Evolutionary conservation across 1,139 yeast genomes (phyloP).

Genomic region (Pneumocystis jirovecii): DNA sequence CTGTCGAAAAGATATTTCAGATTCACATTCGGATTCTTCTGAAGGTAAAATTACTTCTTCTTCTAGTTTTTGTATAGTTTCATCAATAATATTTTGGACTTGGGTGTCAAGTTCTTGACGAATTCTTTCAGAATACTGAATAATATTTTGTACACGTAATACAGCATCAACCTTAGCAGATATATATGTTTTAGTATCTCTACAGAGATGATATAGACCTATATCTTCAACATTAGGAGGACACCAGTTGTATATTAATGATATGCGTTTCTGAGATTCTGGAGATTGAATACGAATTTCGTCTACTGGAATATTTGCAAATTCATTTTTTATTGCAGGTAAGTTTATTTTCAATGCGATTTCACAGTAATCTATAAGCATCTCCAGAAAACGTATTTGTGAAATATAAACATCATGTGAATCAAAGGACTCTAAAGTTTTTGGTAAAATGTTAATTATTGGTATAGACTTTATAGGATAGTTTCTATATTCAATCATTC

Average conservation of each 20-base stretch:
- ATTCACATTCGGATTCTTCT: conserved; percentile 1
- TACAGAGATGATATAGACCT: conserved; percentile 46
- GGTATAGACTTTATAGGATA: conserved; percentile 6
- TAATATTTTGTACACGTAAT: conserved; percentile 59
- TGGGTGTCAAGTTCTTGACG: conserved; percentile 66
- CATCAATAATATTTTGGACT: conserved; percentile 51
- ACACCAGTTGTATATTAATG: conserved; percentile 39
- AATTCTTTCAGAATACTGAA: conserved; percentile 65
- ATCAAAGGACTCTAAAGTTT: conserved; percentile 1
- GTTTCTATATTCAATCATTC: conserved; percentile 12
- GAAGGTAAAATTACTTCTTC: not conserved
- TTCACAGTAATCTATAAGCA: conserved; percentile 54
- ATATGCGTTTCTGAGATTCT: conserved; percentile 50
- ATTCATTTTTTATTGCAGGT: conserved; percentile 22
- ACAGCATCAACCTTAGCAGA: conserved; percentile 58
- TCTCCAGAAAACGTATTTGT: conserved; percentile 53
- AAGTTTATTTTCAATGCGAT: conserved; percentile 63
- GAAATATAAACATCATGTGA: conserved; percentile 28
- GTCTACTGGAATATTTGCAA: conserved; percentile 16
- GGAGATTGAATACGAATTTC: conserved; percentile 38
- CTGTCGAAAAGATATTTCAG: not conserved
- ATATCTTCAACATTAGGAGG: conserved; percentile 44
- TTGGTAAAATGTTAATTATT: not conserved
- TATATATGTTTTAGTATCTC: conserved; percentile 52
- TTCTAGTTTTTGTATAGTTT: conserved; percentile 32